These are phyloP conservation scores for Ceratobasidium sp. DNA, from an alignment of 1,284 basidiomycete species.

Conservation along the genomic window DNA sequence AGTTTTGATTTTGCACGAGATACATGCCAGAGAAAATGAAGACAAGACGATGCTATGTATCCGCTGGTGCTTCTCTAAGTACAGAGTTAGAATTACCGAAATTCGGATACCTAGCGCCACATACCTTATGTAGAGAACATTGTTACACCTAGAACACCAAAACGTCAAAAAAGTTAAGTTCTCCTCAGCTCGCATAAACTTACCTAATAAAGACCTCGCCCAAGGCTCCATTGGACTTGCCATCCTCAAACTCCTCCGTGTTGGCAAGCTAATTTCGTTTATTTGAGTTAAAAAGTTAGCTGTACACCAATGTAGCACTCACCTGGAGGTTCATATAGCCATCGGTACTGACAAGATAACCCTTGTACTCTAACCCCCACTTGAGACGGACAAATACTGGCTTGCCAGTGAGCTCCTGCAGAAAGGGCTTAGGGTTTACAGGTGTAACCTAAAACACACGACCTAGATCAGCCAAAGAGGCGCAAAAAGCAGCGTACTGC, in stretches of 20 bases:
- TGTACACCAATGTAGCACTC: slow-evolving; percentile 49
- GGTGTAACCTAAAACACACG: slow-evolving; percentile 74
- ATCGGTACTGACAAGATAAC: slow-evolving; percentile 98
- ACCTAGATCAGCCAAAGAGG: neutral
- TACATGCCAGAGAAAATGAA: slow-evolving; percentile 19
- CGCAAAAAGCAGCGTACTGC: neutral
- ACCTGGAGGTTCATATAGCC: slow-evolving; percentile 99
- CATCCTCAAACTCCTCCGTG: slow-evolving; percentile 98
- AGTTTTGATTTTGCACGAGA: slow-evolving; percentile 22
- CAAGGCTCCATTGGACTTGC: slow-evolving; percentile 92
- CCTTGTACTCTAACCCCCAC: slow-evolving; percentile 99
- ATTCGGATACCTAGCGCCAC: slow-evolving; percentile 38
- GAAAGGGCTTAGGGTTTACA: slow-evolving; percentile 98
- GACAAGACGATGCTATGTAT: slow-evolving; percentile 22
- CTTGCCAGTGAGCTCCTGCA: slow-evolving; percentile 98
- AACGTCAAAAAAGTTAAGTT: slow-evolving; percentile 3
- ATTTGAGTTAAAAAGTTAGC: neutral
- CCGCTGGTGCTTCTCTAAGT: slow-evolving; percentile 46
- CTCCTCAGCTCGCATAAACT: slow-evolving; percentile 48
- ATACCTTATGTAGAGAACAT: slow-evolving; percentile 84
- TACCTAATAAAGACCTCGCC: slow-evolving; percentile 99
- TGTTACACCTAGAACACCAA: slow-evolving; percentile 75
- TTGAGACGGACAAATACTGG: slow-evolving; percentile 94
- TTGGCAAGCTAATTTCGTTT: slow-evolving; percentile 82
- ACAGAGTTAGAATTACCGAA: neutral